Conservation (phyloP, 2,329 filamentous ascomycete genomes). For the Neopestalotiopsis clavispora region DNA sequence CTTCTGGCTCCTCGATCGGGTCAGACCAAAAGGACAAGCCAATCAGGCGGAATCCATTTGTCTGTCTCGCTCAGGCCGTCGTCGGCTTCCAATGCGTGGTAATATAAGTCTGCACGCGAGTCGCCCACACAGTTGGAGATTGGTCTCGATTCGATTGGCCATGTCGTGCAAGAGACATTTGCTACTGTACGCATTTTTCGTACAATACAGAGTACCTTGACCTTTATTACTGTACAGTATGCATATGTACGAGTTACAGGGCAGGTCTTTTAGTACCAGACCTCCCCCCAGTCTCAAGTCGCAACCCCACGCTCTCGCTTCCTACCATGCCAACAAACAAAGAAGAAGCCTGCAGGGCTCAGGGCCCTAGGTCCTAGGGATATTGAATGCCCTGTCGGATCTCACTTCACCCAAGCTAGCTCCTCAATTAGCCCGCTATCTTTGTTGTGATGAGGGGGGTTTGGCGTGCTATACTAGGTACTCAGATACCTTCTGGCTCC, state of each 20-base stretch:
- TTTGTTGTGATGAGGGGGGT: background rate
- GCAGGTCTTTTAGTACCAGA: background rate
- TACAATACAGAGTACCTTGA: no score
- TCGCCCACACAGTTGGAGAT: constrained; percentile 7
- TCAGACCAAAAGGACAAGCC: constrained; percentile 1
- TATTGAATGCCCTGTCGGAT: background rate
- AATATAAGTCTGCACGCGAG: background rate
- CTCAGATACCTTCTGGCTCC: background rate
- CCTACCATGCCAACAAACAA: background rate
- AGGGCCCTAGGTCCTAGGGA: background rate
- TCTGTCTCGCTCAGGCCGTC: constrained; percentile 6
- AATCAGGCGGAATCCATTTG: constrained; percentile 5
- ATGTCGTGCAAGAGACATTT: background rate
- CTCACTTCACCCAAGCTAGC: background rate
- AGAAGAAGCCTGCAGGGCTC: background rate
- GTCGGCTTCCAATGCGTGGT: background rate
- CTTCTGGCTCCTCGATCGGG: background rate
- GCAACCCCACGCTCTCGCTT: background rate
- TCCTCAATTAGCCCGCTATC: background rate
- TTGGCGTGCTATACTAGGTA: background rate
- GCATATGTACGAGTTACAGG: background rate
- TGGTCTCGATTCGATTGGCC: constrained; percentile 1
- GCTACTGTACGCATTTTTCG: background rate
- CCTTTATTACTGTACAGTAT: constrained; percentile 2
- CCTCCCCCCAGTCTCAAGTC: background rate